Percentiles rank a stretch among this genome's conserved stretches.
Evolutionary conservation across 2,329 filamentous ascomycete species (phyloP).

Genomic region (Pyricularia grisea): DNA sequence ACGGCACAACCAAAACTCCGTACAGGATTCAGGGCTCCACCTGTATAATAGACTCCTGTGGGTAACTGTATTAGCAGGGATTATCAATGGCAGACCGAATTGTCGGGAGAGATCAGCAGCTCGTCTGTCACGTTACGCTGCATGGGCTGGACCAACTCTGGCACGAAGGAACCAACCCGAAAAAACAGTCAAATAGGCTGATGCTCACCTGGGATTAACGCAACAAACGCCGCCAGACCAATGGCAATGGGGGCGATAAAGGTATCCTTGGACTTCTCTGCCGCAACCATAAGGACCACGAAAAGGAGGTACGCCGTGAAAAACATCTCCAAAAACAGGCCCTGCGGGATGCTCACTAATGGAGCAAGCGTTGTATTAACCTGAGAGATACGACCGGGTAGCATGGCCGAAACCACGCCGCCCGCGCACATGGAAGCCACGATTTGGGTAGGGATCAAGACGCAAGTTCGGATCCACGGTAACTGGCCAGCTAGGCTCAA

Average conservation of each 20-base stretch:
- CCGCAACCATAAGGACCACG: conserved; percentile 55
- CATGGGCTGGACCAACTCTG: too few relatives aligned
- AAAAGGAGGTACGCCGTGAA: conserved; percentile 50
- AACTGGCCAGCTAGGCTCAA: conserved; percentile 40
- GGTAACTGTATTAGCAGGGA: too few relatives aligned
- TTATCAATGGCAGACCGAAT: too few relatives aligned
- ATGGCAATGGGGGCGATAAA: conserved; percentile 59
- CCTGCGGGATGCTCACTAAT: conserved; percentile 36
- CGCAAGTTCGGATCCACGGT: conserved; percentile 30
- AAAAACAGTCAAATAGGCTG: neutral
- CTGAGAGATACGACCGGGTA: conserved; percentile 30
- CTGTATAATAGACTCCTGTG: conserved; percentile 25
- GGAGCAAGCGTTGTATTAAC: conserved; percentile 37
- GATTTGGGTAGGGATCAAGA: conserved; percentile 42
- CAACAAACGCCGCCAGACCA: conserved; percentile 54
- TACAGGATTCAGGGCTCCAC: conserved; percentile 32
- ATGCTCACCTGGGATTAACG: conserved; percentile 19
- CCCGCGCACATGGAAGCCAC: conserved; percentile 44
- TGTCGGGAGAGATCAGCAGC: neutral
- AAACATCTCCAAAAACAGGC: conserved; percentile 53
- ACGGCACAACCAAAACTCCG: conserved; percentile 34
- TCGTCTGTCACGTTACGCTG: neutral
- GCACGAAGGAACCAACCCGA: neutral
- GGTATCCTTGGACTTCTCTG: conserved; percentile 57
- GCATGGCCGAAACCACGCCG: conserved; percentile 42